These are phyloP conservation scores for Mycena leptocephala DNA, from an alignment of 768 basidiomycete genomes.

Conservation along the genomic window DNA sequence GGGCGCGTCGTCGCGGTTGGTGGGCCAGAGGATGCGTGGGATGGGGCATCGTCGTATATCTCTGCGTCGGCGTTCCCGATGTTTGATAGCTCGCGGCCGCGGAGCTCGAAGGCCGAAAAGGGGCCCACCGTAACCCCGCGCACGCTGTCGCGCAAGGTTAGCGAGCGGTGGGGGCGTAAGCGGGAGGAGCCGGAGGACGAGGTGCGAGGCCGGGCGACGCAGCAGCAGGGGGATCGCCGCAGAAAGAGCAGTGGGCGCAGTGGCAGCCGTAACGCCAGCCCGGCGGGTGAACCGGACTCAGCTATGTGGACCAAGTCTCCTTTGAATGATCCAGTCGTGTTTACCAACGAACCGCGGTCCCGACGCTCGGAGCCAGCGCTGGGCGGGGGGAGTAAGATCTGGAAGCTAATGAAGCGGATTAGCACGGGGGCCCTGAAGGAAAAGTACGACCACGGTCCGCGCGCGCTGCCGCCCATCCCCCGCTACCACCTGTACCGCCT, in stretches of 20 bases:
- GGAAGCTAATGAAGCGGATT: constrained; percentile 82
- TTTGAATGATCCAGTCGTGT: neutral
- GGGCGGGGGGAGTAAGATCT: constrained; percentile 64
- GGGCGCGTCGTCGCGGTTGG: constrained; percentile 63
- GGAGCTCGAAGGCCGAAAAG: constrained; percentile 12
- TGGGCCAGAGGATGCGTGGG: constrained; percentile 58
- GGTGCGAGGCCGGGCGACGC: constrained; percentile 9
- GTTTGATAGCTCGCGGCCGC: constrained; percentile 36
- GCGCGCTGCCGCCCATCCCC: constrained; percentile 32
- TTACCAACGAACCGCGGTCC: constrained; percentile 34
- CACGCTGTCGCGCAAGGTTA: constrained; percentile 33
- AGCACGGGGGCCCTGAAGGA: constrained; percentile 78
- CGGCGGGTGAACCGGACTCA: neutral
- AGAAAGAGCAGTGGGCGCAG: constrained; percentile 26
- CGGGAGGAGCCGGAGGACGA: constrained; percentile 38
- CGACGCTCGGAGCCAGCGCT: constrained; percentile 38
- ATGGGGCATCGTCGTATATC: constrained; percentile 36
- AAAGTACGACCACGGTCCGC: constrained; percentile 52
- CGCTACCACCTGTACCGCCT: constrained; percentile 29
- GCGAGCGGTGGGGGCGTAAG: constrained; percentile 35
- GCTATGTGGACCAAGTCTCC: constrained; percentile 10
- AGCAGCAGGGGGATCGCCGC: constrained; percentile 15
- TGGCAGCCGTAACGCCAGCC: constrained; percentile 30
- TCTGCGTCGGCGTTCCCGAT: constrained; percentile 29
- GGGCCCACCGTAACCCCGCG: constrained; percentile 24